Percentiles rank a stretch among this genome's conserved stretches.
Conservation (phyloP, 352 stramenopile genomes). For the Pythium aphanidermatum region DNA sequence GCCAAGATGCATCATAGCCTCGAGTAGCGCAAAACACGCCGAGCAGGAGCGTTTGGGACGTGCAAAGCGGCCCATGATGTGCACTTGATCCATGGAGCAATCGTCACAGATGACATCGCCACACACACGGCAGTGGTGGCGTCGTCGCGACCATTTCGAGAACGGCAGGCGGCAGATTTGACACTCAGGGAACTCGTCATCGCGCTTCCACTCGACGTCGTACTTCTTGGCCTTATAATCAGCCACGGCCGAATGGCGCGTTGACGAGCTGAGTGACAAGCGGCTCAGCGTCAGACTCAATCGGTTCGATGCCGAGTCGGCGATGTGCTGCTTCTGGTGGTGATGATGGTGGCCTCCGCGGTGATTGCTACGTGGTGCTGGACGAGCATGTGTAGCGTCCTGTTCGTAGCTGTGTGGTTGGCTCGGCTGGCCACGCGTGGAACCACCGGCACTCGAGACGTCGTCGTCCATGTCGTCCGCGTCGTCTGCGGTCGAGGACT, state of each 20-base stretch:
- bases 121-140: constrained; percentile 77
- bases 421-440: constrained; percentile 4
- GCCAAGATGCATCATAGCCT: constrained; percentile 40
- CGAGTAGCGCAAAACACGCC: constrained; percentile 53
- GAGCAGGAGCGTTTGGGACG: constrained; percentile 49
- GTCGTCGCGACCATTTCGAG: constrained; percentile 61
- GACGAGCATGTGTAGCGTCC: background rate
- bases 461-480: constrained; percentile 5
- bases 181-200: constrained; percentile 53
- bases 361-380: background rate
- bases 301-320: background rate
- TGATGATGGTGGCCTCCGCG: background rate
- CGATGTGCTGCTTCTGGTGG: background rate
- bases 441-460: constrained; percentile 9
- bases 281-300: constrained; percentile 19
- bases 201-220: constrained; percentile 59
- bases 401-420: constrained; percentile 8
- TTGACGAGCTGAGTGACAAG: constrained; percentile 16
- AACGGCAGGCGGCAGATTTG: constrained; percentile 69
- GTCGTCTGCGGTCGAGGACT: background rate
- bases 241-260: constrained; percentile 9
- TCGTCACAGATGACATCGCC: constrained; percentile 70
- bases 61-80: constrained; percentile 44
- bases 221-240: constrained; percentile 46
- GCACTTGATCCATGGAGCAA: constrained; percentile 60